Conservation (phyloP, 2,329 filamentous ascomycete genomes). For the Fusarium continuum region DNA sequence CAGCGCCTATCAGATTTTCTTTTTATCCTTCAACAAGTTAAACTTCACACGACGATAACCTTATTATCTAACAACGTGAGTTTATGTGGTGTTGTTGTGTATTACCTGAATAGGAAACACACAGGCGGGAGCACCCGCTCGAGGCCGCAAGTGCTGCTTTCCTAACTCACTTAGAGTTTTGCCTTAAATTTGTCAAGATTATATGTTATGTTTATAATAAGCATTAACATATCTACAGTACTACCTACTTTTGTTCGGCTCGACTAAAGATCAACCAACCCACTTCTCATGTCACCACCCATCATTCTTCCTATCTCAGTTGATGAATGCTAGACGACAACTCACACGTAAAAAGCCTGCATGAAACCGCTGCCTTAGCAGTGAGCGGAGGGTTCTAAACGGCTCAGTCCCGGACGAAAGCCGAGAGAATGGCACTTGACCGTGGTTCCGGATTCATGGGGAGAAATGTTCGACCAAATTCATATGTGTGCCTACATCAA, state of each 20-base stretch:
- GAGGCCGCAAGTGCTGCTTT: neutral
- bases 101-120: slow-evolving; percentile 2
- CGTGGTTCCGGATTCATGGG: slow-evolving; percentile 12
- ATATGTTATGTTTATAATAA: too few species aligned
- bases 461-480: neutral
- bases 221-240: too few species aligned
- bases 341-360: neutral
- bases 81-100: neutral
- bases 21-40: too few species aligned
- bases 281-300: too few species aligned
- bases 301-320: neutral
- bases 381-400: neutral
- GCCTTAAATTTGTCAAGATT: neutral
- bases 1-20: slow-evolving; percentile 24
- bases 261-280: too few species aligned
- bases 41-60: too few species aligned
- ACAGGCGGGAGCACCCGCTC: neutral
- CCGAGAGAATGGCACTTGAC: slow-evolving; percentile 1
- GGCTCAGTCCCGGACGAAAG: slow-evolving; percentile 1
- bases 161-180: neutral
- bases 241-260: too few species aligned
- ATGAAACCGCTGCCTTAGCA: neutral
- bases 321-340: neutral
- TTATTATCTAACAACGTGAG: neutral
- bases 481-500: neutral